phyloP scores from a whole-genome alignment of 805 yeast genomes.

The Myxozyma sirexii region DNA sequence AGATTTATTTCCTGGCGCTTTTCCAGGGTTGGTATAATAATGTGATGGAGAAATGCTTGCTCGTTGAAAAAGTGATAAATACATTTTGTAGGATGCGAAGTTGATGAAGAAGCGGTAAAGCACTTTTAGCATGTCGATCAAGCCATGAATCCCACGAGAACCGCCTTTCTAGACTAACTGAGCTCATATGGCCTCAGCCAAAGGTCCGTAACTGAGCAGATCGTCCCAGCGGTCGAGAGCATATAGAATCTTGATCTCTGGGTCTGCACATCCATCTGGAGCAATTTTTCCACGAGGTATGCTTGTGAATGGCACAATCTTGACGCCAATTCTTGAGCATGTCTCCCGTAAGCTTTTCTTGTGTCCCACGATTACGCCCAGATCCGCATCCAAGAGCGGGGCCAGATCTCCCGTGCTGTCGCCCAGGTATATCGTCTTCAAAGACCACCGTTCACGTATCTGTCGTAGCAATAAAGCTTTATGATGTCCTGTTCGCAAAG shows the following conservation, averaged over 20 bases:
- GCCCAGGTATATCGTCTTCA: slow-evolving; percentile 27
- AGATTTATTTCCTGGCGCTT: no score
- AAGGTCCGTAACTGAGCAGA: slow-evolving; percentile 1
- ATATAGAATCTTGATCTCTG: background rate
- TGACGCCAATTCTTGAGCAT: slow-evolving; percentile 10
- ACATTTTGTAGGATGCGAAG: no score
- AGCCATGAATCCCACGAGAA: no score
- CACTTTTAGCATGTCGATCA: no score
- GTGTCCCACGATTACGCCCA: slow-evolving; percentile 22
- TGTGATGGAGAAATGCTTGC: no score
- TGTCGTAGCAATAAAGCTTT: slow-evolving; percentile 22
- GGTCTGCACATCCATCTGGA: background rate
- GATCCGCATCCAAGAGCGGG: slow-evolving; percentile 21
- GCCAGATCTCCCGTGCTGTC: slow-evolving; percentile 34
- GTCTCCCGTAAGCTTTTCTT: slow-evolving; percentile 18
- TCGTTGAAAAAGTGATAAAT: no score
- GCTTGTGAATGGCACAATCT: background rate
- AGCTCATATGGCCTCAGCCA: no score
- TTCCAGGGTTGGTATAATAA: no score
- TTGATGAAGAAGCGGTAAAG: no score
- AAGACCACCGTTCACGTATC: background rate
- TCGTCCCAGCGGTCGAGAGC: slow-evolving; percentile 5
- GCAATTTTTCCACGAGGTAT: background rate
- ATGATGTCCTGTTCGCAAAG: slow-evolving; percentile 25
- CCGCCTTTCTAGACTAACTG: no score